Base-by-base conservation (phyloP, 139 green algal genomes). In the Chlorella sp. region DNA sequence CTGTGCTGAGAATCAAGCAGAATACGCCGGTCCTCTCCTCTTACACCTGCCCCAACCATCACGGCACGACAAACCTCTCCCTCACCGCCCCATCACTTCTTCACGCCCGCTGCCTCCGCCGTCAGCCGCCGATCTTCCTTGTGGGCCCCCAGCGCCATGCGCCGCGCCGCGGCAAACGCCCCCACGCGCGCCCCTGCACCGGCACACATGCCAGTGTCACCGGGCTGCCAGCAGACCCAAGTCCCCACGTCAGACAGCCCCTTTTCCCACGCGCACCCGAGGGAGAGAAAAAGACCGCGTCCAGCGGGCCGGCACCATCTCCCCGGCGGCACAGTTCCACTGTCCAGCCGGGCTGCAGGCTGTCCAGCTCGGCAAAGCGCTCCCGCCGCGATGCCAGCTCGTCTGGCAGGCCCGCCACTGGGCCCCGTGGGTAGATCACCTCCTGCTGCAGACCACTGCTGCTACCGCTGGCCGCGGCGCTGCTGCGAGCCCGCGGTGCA, bases 291-390 rank as follows among this genome's bases (percentile, higher is more conserved):
- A 98, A 97, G 23, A 91, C 82, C 0, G 94, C 92, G 66, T 97
- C 91, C 29, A 97, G 82, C 2, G 76, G 67, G 36, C 61, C 79
- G 2, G 84, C 86, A 8, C 88, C 87, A 38, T 86, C 87, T 0
- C 67, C 81, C 2, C 74, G 69, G 3, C 40, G 33, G 40, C 88
- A 79, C 53, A 98, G 76, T 85, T 97, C 91, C 19, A 97, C 90
- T 27, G 74, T 78, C 93, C 93, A 97, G 14, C 93, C 93, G 0
- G 78, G 71, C 83, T 98, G 87, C 68, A 97, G 73, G 25, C 59
- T 45, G 72, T 98, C 94, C 56, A 98, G 83, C 80, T 96, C 92
- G 36, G 84, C 79, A 84, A 97, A 98, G 38, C 92, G 85, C 74
- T 96, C 91, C 33, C 85, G 83, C 15, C 94, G 67, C 3, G 85